Base-by-base conservation (phyloP, 2,329 filamentous ascomycete genomes). In the Metarhizium sp. region DNA sequence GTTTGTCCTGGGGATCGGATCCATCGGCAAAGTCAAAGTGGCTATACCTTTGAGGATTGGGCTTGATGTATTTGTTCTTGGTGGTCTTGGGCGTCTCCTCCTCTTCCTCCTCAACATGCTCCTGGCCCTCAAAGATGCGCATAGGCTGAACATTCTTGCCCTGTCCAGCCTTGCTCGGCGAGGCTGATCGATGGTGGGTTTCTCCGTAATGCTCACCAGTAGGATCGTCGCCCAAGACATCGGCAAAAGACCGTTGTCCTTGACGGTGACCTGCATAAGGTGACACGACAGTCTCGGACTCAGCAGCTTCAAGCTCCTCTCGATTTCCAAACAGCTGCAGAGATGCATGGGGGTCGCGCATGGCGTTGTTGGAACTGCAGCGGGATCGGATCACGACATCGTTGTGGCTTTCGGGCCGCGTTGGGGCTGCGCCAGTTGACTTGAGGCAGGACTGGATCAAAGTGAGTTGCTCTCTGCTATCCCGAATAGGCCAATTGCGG, bases 401-500 rank as follows among this genome's bases (percentile, higher is more conserved):
- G 53, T 71, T 68, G 45, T 71, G 64, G 57, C 62, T 65, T 51
- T 69, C 67, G 40, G 69, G 63, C 7, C 64, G 61, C 20, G 62
- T 54, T n/a, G 67, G 65, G 46, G 60, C 54, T 56, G 67, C 70
- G 56, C 73, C 74, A n/a, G 73, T 69, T 43, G 73, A 70, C 63
- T 80, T 79, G 63, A 82, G 73, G 60, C 78, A 85, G 51, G 75
- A 77, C 60, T 80, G 77, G 64, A 96, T 89, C 64, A 96, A 75
- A 64, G 84, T 85, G 62, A 87, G 79, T 74, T 97, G 92, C 54
- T 96, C 91, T 64, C 83, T 83, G 67, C 86, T 88, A 68, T 96
- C 91, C 62, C 85, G 84, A 67, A 99, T 95, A 54, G 94, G 94
- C 94, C 94, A 99, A 73, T 94, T 95, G 69, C 87, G 88, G 55